Base-by-base conservation (phyloP, 768 basidiomycete species). In the Jaapia argillacea region DNA sequence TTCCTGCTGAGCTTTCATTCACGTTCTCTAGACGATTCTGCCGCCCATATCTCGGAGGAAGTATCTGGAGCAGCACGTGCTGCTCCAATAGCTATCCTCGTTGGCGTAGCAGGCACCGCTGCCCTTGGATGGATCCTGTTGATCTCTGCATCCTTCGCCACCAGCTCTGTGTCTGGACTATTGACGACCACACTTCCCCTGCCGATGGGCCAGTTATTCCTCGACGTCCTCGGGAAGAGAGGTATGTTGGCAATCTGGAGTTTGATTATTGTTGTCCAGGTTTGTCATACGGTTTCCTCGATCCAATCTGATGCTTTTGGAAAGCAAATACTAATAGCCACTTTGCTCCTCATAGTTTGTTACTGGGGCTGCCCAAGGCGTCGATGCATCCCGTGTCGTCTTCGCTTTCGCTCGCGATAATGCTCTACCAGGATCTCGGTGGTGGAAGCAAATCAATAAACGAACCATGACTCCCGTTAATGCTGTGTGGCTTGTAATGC, bases 201-300 rank as follows among this genome's bases (percentile, higher is more conserved):
- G 36, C 77, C 76, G 1, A 81, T 85, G 82, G 82, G 76, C 4
- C 81, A 85, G 51, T 68, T 85, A 7, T 80, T 85, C 52, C 58
- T 83, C 23, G 62, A 81, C 48, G 68, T 74, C 14, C 57, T 82
- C 12, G 83, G 83, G 1, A 81, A 82, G 60, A 62, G 56, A 16
- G 83, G 83, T 7, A 85, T 83, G 83, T 66, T 85, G 40, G 68
- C 70, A 2, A 74, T 85, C 36, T 85, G 82, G 83, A 72, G 74
- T 41, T 72, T 75, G 48, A 79, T 83, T 48, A 80, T 80, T 46
- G 71, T 82, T 24, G 79, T 82, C 2, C 71, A 72, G 62, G 71
- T 67, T 39, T 37, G 61, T 48, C 16, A 13, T 16, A 7, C 5
- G 27, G n/a, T 7, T 12, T 2, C 10, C 20, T 14, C 24, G 6